Conservation (phyloP, 2,329 filamentous ascomycete genomes). For the Xylaria sp. region DNA sequence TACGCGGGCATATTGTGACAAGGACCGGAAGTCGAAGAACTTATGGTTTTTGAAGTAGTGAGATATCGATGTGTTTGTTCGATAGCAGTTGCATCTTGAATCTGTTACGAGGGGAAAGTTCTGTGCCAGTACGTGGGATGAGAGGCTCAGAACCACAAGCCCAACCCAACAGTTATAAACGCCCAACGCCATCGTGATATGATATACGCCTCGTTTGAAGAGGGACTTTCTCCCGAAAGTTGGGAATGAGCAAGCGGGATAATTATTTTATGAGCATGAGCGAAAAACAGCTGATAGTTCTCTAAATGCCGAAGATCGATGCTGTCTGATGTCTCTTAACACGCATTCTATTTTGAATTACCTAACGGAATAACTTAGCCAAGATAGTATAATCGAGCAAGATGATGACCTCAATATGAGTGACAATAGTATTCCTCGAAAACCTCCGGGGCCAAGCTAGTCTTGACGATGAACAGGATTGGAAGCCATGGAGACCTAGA, state of each 20-base stretch:
- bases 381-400: slow-evolving; percentile 9
- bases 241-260: neutral
- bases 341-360: neutral
- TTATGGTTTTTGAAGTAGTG: slow-evolving; percentile 58
- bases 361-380: neutral
- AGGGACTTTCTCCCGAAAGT: neutral
- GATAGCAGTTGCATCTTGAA: slow-evolving; percentile 58
- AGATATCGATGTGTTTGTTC: slow-evolving; percentile 58
- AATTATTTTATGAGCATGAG: neutral
- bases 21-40: slow-evolving; percentile 62
- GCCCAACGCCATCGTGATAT: slow-evolving; percentile 26
- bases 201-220: neutral
- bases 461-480: slow-evolving; percentile 2
- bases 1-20: slow-evolving; percentile 54
- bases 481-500: slow-evolving; percentile 13
- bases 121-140: slow-evolving; percentile 36
- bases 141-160: slow-evolving; percentile 33
- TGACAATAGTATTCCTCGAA: neutral
- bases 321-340: slow-evolving; percentile 1
- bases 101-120: slow-evolving; percentile 45
- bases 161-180: slow-evolving; percentile 23
- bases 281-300: neutral
- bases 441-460: slow-evolving; percentile 1
- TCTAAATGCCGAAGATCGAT: neutral
- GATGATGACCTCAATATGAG: neutral